These are phyloP conservation scores for Colletotrichum eremochloae DNA, from an alignment of 2,329 filamentous ascomycete species.

Conservation along the genomic window DNA sequence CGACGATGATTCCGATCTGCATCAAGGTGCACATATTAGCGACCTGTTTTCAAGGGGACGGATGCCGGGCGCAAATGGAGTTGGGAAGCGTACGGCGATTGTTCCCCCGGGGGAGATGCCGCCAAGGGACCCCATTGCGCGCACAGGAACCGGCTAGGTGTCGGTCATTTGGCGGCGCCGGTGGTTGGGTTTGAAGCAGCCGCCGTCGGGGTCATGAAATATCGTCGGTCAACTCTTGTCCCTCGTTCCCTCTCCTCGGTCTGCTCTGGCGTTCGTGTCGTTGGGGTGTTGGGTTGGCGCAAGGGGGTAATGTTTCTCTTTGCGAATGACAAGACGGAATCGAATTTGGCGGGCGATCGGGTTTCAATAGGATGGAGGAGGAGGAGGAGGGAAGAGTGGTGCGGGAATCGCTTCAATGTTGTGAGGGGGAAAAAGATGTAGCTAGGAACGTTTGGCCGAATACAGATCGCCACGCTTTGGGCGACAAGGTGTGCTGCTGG, in stretches of 20 bases:
- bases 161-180: constrained; percentile 63
- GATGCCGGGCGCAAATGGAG: constrained; percentile 2
- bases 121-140: constrained; percentile 78
- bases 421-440: not conserved
- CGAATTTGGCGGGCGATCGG: constrained; percentile 21
- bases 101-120: constrained; percentile 83
- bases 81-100: constrained; percentile 72
- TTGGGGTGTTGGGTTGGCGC: not conserved
- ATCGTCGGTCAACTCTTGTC: constrained; percentile 22
- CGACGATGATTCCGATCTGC: constrained; percentile 92
- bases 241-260: constrained; percentile 13
- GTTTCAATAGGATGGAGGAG: not conserved
- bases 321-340: constrained; percentile 14
- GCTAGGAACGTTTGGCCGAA: constrained; percentile 14
- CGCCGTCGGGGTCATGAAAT: constrained; percentile 35
- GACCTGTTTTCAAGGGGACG: constrained; percentile 9
- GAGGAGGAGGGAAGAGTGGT: not conserved
- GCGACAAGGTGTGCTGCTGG: constrained; percentile 7
- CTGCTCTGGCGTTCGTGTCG: constrained; percentile 19
- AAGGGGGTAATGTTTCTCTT: constrained; percentile 13
- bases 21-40: constrained; percentile 44
- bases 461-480: constrained; percentile 10
- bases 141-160: constrained; percentile 50
- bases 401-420: constrained; percentile 5
- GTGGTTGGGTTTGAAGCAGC: constrained; percentile 30